Evolutionary conservation across 2,329 filamentous ascomycete genomes (phyloP).

Genomic region (Arthrobotrys pseudoclavata): DNA sequence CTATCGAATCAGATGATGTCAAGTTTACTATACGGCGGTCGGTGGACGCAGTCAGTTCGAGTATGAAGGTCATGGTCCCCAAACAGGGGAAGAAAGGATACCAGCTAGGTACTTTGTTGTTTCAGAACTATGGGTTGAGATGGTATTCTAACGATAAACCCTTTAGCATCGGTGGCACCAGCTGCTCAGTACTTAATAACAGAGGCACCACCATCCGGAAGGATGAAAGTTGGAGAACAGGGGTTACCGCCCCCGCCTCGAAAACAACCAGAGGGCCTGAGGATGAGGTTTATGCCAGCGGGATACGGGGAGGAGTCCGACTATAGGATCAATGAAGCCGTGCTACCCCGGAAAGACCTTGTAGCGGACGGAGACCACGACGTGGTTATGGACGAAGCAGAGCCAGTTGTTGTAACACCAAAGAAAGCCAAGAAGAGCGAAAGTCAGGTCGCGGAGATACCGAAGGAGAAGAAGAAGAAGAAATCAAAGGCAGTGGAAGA

Average conservation of each 20-base stretch:
- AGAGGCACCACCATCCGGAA: conserved; percentile 34
- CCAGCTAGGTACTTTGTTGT: conserved; percentile 55
- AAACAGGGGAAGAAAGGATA: conserved; percentile 61
- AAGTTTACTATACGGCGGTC: conserved; percentile 51
- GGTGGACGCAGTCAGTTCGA: conserved; percentile 38
- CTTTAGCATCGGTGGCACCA: conserved; percentile 52
- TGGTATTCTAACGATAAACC: conserved; percentile 5
- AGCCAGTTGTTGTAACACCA: conserved; percentile 8
- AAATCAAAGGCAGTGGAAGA: conserved; percentile 40
- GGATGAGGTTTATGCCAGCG: conserved; percentile 62
- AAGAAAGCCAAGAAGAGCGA: conserved; percentile 35
- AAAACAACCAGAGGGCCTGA: conserved; percentile 62
- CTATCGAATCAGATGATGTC: conserved; percentile 31
- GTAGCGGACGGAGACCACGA: conserved; percentile 31
- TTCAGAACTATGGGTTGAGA: neutral
- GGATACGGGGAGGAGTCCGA: conserved; percentile 61
- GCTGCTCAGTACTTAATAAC: conserved; percentile 61
- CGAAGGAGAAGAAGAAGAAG: conserved; percentile 52
- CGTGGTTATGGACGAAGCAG: conserved; percentile 42
- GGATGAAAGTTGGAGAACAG: conserved; percentile 22
- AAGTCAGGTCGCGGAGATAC: conserved; percentile 6
- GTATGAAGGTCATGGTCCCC: conserved; percentile 49
- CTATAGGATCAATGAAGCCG: conserved; percentile 36
- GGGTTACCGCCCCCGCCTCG: conserved; percentile 51
- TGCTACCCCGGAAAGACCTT: conserved; percentile 45